These are phyloP conservation scores for Protomyces pachydermus DNA, from an alignment of 1,139 yeast genomes.

Conservation along the genomic window DNA sequence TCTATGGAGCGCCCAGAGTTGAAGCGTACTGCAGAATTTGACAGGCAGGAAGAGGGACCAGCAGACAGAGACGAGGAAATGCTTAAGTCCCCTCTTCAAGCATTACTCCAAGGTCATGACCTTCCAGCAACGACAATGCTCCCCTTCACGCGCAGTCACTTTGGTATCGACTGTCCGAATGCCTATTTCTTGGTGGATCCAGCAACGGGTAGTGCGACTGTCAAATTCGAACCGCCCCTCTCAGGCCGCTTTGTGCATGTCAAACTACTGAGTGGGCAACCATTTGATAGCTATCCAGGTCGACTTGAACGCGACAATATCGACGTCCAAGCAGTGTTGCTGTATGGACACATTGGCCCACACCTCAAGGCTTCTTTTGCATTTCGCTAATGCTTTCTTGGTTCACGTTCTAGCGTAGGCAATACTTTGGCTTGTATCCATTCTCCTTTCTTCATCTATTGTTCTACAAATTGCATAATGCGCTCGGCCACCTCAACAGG, in stretches of 20 bases:
- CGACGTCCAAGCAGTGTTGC: conserved; percentile 14
- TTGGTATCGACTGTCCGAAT: conserved; percentile 2
- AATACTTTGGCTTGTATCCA: no score
- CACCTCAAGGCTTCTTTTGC: not conserved
- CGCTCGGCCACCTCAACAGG: conserved; percentile 10
- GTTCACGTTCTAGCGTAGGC: no score
- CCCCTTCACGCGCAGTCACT: not conserved
- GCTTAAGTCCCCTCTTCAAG: not conserved
- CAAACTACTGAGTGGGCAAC: conserved; percentile 18
- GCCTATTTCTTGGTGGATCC: conserved; percentile 17
- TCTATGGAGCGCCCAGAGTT: conserved; percentile 29
- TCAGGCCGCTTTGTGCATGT: conserved; percentile 21
- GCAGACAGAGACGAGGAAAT: not conserved
- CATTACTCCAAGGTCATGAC: conserved; percentile 7
- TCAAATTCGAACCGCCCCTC: conserved; percentile 14
- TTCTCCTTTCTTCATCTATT: not conserved
- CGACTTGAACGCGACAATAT: conserved; percentile 22
- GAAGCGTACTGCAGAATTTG: conserved; percentile 1
- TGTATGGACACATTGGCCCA: conserved; percentile 9
- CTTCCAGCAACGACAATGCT: conserved; percentile 14
- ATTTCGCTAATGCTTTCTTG: not conserved
- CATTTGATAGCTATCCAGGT: conserved; percentile 19
- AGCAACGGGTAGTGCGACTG: conserved; percentile 3
- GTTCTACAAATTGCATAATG: not conserved
- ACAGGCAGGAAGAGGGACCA: not conserved